These are phyloP conservation scores for Phytophthora capsici DNA, from an alignment of 352 stramenopile genomes.

Conservation along the genomic window DNA sequence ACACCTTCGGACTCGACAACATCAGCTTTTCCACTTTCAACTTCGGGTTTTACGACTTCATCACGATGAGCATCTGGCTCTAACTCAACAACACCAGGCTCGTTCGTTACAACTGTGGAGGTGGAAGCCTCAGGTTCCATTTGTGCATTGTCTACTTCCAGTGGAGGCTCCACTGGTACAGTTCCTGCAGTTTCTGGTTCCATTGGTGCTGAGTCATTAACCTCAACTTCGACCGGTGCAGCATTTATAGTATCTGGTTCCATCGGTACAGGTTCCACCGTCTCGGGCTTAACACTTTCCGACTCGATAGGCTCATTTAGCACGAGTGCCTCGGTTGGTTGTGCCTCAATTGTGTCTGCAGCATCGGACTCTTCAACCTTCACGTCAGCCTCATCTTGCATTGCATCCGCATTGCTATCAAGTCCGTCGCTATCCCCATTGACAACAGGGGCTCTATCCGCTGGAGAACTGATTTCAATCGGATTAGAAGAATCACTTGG, in stretches of 20 bases:
- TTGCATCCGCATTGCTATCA: slow-evolving; percentile 1
- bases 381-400: background rate
- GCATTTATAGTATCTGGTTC: background rate
- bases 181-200: too few relatives aligned
- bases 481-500: background rate
- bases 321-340: background rate
- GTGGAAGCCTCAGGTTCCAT: background rate
- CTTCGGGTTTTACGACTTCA: background rate
- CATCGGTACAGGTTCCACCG: background rate
- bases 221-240: background rate
- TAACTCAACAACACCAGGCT: background rate
- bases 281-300: background rate
- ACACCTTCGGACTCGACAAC: background rate
- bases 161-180: too few relatives aligned
- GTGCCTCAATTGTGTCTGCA: background rate
- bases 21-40: background rate
- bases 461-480: background rate
- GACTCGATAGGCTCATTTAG: background rate
- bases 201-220: too few relatives aligned
- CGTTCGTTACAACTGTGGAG: too few relatives aligned
- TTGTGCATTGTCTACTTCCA: background rate
- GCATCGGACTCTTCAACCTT: slow-evolving; percentile 4
- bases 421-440: background rate
- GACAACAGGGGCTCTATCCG: background rate
- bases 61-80: background rate